Evolutionary conservation across 345 rosid species (phyloP).

Genomic region (Syzygium oleosum): DNA sequence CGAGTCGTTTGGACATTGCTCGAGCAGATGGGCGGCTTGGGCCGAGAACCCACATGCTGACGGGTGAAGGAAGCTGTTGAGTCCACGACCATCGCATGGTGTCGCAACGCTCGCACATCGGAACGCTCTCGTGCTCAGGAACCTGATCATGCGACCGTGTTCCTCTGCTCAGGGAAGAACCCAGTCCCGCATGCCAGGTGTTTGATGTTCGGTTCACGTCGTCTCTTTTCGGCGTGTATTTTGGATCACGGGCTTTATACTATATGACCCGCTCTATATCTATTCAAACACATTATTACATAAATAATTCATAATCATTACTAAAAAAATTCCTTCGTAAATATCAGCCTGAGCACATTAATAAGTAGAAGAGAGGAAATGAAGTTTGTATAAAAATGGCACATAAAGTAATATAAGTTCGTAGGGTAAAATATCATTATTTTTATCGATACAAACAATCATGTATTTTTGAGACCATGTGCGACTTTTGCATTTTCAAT

Average conservation of each 20-base stretch:
- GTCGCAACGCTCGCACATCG: background rate
- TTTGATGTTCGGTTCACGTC: background rate
- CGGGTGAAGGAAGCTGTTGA: background rate
- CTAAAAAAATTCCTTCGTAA: too few species aligned
- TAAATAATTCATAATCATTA: background rate
- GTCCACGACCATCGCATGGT: background rate
- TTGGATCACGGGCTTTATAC: background rate
- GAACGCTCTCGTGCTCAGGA: background rate
- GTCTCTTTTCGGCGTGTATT: background rate
- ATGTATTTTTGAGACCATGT: accelerated
- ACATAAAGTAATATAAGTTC: too few species aligned
- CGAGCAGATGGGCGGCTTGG: background rate
- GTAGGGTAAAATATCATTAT: background rate
- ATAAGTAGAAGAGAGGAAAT: background rate
- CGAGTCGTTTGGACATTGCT: background rate
- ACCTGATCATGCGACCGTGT: background rate
- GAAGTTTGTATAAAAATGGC: too few species aligned
- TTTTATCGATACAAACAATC: background rate
- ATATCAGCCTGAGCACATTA: background rate
- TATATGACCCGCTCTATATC: background rate
- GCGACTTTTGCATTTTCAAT: background rate
- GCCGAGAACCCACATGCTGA: background rate
- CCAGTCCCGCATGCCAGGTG: background rate
- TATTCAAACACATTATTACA: background rate
- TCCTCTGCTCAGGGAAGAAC: background rate